Base-by-base conservation (phyloP, 495 filamentous ascomycete species). In the Aspergillus saccharolyticus region DNA sequence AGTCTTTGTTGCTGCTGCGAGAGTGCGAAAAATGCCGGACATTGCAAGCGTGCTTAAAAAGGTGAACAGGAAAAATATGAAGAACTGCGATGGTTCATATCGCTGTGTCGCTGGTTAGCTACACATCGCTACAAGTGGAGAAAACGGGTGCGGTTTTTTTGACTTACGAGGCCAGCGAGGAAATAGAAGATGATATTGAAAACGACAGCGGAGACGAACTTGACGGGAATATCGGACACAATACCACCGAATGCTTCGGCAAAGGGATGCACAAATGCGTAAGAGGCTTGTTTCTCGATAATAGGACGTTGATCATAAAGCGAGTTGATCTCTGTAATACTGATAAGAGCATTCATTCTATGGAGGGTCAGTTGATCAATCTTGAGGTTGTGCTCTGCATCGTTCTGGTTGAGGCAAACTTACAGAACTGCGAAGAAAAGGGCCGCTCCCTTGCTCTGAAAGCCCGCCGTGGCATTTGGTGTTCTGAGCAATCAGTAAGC, bases 381-480 rank as follows among this genome's bases (percentile, higher is more conserved):
- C 6, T 6, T 12, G 33, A 39, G 25, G 25, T 4, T 30, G 25
- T 30, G 25, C 10, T 10, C 10, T 4, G 4, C 25, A 30, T 20
- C 4, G 18, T 47, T 18, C 22, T 1, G 67, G 53, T 30, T 9
- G 20, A 30, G 17, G 22, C 3, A 43, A 22, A 70, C 92, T 89
- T 75, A 94, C 60, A 96, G 75, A 58, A 94, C 85, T 52, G 90
- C 88, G 64, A 96, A 96, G 81, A 96, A 97, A 20, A 97, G 75
- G 9, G 94, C 80, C 54, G 89, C 89, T 18, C 89, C 90, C 59
- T 89, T 83, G 63, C 84, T 83, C 75, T 85, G 96, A 71, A 96
- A 94, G 3, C 72, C 83, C 79, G 57, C 74, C 59, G 53, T 86
- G 83, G 60, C 80, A 75, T 49, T 73, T 22, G 82, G 76, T 4